A percentile compares a stretch with the other conserved stretches of the same genome.
Conservation (phyloP, 768 basidiomycete species). For the Calocybe cyanea region DNA sequence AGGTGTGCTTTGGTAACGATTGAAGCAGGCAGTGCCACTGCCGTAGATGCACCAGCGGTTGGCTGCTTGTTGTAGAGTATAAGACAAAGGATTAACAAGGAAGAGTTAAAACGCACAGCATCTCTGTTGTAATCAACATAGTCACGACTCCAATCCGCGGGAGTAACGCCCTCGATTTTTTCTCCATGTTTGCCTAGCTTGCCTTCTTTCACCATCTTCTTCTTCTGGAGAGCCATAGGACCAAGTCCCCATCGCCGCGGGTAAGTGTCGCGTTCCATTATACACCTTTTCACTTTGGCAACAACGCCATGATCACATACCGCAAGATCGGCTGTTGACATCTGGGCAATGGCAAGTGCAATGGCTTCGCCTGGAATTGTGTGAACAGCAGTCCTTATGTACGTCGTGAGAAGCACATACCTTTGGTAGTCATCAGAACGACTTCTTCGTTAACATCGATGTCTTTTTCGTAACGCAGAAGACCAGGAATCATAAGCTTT, state of each 20-base stretch:
- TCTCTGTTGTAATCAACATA: slow-evolving; percentile 92
- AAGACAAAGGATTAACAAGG: slow-evolving; percentile 11
- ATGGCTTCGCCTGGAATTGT: slow-evolving; percentile 74
- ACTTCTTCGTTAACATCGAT: slow-evolving; percentile 95
- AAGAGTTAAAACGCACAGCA: slow-evolving; percentile 23
- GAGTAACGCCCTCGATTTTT: slow-evolving; percentile 82
- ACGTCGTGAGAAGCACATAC: slow-evolving; percentile 30
- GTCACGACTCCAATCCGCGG: slow-evolving; percentile 85
- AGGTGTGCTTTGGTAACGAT: slow-evolving; percentile 14
- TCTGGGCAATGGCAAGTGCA: slow-evolving; percentile 91
- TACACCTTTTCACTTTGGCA: slow-evolving; percentile 98
- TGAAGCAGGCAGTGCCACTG: slow-evolving; percentile 20
- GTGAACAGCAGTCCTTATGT: not conserved
- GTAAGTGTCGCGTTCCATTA: slow-evolving; percentile 99
- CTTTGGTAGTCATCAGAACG: slow-evolving; percentile 98
- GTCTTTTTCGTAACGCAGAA: slow-evolving; percentile 93
- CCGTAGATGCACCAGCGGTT: slow-evolving; percentile 32
- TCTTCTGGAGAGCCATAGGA: slow-evolving; percentile 96
- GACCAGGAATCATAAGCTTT: slow-evolving; percentile 98
- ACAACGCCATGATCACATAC: slow-evolving; percentile 99
- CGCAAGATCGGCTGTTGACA: slow-evolving; percentile 97
- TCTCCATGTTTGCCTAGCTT: slow-evolving; percentile 95
- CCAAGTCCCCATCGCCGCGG: slow-evolving; percentile 98
- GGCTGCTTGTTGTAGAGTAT: slow-evolving; percentile 22
- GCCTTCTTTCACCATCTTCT: slow-evolving; percentile 97